Percentiles rank a stretch among this genome's conserved stretches.
Conservation (phyloP, 2,329 filamentous ascomycete species). For the Septoria linicola region DNA sequence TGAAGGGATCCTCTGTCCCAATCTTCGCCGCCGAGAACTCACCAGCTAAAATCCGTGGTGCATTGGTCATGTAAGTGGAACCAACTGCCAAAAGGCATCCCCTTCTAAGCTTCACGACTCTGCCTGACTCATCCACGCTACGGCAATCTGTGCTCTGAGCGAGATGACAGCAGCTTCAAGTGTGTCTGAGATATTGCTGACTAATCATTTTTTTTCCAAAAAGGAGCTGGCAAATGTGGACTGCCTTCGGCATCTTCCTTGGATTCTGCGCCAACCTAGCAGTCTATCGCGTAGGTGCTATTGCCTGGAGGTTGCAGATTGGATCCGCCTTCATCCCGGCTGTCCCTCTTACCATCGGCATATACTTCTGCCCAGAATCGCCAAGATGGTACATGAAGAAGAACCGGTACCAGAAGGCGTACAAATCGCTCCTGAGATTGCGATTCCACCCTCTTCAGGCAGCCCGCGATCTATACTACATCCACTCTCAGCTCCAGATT, state of each 20-base stretch:
- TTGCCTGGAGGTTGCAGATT: conserved; percentile 48
- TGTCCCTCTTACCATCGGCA: conserved; percentile 46
- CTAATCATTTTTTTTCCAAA: too few species aligned
- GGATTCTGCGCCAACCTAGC: conserved; percentile 46
- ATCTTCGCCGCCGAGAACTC: conserved; percentile 57
- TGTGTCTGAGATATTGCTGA: too few species aligned
- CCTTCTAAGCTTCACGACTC: too few species aligned
- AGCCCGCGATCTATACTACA: conserved; percentile 57
- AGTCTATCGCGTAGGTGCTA: conserved; percentile 41
- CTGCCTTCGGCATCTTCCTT: conserved; percentile 40
- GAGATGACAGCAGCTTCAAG: too few species aligned
- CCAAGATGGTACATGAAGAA: conserved; percentile 46
- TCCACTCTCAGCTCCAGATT: conserved; percentile 39
- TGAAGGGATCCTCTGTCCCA: conserved; percentile 47
- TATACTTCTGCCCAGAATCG: conserved; percentile 34
- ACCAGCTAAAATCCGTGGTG: conserved; percentile 56
- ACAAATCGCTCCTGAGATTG: conserved; percentile 49
- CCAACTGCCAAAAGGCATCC: too few species aligned
- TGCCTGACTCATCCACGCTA: too few species aligned
- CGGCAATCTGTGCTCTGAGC: too few species aligned
- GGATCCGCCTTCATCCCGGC: conserved; percentile 51
- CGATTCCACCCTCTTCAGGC: conserved; percentile 54
- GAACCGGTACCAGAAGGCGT: conserved; percentile 48
- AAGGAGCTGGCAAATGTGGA: conserved; percentile 54
- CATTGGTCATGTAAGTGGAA: conserved; percentile 59